Base-by-base conservation (phyloP, 306 rosid genomes). In the Inga leiocalycina region DNA sequence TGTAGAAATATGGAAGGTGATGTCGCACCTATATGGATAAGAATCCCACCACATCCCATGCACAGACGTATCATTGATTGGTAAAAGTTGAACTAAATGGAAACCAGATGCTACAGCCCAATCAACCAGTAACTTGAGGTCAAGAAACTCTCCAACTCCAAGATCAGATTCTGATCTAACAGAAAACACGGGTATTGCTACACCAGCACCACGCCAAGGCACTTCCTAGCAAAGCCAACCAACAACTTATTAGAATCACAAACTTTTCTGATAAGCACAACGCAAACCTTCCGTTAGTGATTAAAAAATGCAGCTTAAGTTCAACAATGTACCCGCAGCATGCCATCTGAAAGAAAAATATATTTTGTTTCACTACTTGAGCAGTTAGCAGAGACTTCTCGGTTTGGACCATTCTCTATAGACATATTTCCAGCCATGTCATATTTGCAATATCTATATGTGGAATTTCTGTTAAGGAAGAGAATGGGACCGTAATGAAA, bases 61-160 rank as follows among this genome's bases (percentile, higher is more conserved):
- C 43, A 96, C 99, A 27, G 99, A 96, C 45, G 99, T 96, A 83
- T 96, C 99, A n/a, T 96, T 93, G 74, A 96, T 91, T 6, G 98
- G 99, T 86, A 96, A 88, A 78, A 96, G 98, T 86, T 96, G 99
- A 80, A 93, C 97, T 84, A 96, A 90, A 92, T 93, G 94, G 84
- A 92, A 93, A 74, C 99, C 99, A 81, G 97, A 91, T 84, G 89
- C 89, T 4, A 85, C 97, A 85, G 98, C 97, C 99, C 98, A 96
- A 80, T 93, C 95, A 82, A 94, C 97, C 64, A 93, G 91, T 75
- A 93, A 83, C 88, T 93, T 96, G 71, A 96, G 93, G 89, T 93
- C 99, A 84, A 93, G 94, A 87, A 96, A 93, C 97, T 96, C 99
- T 82, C 99, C 99, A 85, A 93, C 99, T 85, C 99, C 99, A 27